These are phyloP conservation scores for Epichloe hybrida DNA, from an alignment of 2,329 filamentous ascomycete species.

Conservation along the genomic window DNA sequence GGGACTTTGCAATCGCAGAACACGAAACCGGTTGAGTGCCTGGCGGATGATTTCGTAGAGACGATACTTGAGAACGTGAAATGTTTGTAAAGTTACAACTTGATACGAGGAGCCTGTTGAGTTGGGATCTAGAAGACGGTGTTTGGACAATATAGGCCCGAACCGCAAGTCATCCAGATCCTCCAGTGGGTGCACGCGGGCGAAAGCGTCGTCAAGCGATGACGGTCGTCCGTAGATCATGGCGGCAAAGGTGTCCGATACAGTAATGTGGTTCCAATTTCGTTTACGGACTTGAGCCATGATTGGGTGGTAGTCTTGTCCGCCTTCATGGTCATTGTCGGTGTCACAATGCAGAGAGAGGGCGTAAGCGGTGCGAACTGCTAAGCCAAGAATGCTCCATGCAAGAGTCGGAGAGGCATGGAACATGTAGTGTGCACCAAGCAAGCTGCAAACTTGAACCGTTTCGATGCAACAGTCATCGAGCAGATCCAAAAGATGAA, in stretches of 20 bases:
- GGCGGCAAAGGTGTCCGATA: slow-evolving; percentile 16
- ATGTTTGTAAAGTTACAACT: slow-evolving; percentile 9
- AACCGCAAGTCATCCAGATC: slow-evolving; percentile 13
- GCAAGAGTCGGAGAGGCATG: slow-evolving; percentile 3
- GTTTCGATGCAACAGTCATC: slow-evolving; percentile 4
- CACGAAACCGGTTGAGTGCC: slow-evolving; percentile 13
- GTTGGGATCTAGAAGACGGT: not conserved
- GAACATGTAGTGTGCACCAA: slow-evolving; percentile 2
- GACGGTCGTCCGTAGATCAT: slow-evolving; percentile 17
- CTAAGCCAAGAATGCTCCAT: slow-evolving; percentile 5
- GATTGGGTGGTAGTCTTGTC: not conserved
- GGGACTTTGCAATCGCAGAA: slow-evolving; percentile 10
- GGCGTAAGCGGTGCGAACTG: slow-evolving; percentile 9
- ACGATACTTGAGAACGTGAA: slow-evolving; percentile 15
- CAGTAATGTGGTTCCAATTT: slow-evolving; percentile 17
- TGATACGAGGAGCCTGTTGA: not conserved
- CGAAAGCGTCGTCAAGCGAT: slow-evolving; percentile 15
- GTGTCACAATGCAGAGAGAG: slow-evolving; percentile 9
- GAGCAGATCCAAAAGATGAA: slow-evolving; percentile 3
- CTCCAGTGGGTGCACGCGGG: slow-evolving; percentile 11
- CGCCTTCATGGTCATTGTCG: slow-evolving; percentile 1
- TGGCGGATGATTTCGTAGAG: slow-evolving; percentile 16
- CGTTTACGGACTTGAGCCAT: slow-evolving; percentile 14
- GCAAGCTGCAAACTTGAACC: slow-evolving; percentile 2
- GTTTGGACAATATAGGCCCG: slow-evolving; percentile 1